A percentile compares a stretch with the other conserved stretches of the same genome.
These are phyloP conservation scores for Alternaria ethzedia DNA, from an alignment of 2,329 filamentous ascomycete species.

Conservation along the genomic window DNA sequence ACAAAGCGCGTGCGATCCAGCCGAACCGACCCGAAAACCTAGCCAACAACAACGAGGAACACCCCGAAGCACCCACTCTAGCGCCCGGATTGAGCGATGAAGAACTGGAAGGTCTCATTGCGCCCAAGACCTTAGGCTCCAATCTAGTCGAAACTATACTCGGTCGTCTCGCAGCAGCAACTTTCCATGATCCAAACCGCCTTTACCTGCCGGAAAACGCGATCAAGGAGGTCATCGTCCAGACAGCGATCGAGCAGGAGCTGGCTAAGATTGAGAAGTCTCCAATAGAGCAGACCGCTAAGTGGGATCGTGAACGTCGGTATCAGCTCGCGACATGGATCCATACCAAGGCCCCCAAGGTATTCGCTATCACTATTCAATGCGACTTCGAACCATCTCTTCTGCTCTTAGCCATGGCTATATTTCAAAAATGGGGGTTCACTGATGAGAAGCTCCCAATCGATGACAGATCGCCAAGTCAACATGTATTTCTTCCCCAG, in stretches of 20 bases:
- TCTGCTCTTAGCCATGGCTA: background rate
- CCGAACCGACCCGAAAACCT: background rate
- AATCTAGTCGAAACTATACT: background rate
- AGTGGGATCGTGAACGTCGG: background rate
- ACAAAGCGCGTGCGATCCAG: background rate
- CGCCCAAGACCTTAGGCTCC: background rate
- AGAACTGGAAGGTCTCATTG: fast-evolving
- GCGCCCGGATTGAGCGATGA: background rate
- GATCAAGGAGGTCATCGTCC: background rate
- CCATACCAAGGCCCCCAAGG: background rate
- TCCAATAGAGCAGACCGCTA: background rate
- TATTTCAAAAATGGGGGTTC: background rate
- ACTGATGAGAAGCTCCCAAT: background rate
- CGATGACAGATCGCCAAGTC: background rate
- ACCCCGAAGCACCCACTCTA: background rate
- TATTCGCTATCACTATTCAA: background rate
- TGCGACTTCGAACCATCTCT: background rate
- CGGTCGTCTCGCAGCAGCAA: background rate
- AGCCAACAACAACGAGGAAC: background rate
- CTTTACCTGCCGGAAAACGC: background rate
- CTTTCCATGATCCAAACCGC: background rate
- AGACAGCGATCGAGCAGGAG: background rate
- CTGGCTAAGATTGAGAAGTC: background rate
- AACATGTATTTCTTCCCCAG: background rate
- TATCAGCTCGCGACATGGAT: background rate